These are phyloP conservation scores for Endotrypanum monterogeii DNA, from an alignment of 208 protist genomes.

Conservation along the genomic window DNA sequence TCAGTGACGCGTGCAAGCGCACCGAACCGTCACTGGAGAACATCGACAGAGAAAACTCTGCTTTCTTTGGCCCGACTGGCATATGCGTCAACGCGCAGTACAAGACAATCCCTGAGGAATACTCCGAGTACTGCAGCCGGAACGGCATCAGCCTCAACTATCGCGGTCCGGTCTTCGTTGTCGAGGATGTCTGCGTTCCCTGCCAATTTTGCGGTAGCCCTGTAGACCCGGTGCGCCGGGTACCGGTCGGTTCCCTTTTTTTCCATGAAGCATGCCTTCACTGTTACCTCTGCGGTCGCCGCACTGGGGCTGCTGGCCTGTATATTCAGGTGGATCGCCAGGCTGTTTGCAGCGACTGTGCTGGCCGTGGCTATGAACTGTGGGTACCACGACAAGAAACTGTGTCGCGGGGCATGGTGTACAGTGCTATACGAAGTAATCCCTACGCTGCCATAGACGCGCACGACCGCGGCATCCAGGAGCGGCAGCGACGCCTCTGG, in stretches of 20 bases:
- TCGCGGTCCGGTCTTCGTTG: slow-evolving; percentile 68
- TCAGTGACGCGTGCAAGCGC: slow-evolving; percentile 1
- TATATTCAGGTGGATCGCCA: slow-evolving; percentile 50
- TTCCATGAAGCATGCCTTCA: slow-evolving; percentile 73
- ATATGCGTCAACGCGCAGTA: slow-evolving; percentile 44
- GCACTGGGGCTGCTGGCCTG: slow-evolving; percentile 40
- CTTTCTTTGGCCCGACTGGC: slow-evolving; percentile 21
- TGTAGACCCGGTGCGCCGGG: slow-evolving; percentile 76
- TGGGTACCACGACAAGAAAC: slow-evolving; percentile 48
- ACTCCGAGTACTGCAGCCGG: slow-evolving; percentile 48
- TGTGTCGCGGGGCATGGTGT: slow-evolving; percentile 38
- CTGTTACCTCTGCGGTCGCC: slow-evolving; percentile 63
- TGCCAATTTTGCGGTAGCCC: slow-evolving; percentile 66
- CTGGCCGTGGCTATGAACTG: slow-evolving; percentile 33
- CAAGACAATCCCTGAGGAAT: slow-evolving; percentile 58
- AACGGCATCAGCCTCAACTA: slow-evolving; percentile 53
- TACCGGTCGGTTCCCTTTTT: slow-evolving; percentile 71
- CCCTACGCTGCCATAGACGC: slow-evolving; percentile 26
- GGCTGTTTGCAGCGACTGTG: slow-evolving; percentile 44
- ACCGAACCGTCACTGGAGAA: background rate
- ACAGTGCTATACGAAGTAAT: slow-evolving; percentile 40
- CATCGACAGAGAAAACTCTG: background rate
- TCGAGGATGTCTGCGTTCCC: slow-evolving; percentile 69
- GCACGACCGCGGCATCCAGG: slow-evolving; percentile 12
- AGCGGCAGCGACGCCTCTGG: background rate